Evolutionary conservation across 2,329 filamentous ascomycete species (phyloP).

Genomic region (Sporothrix schenckii): DNA sequence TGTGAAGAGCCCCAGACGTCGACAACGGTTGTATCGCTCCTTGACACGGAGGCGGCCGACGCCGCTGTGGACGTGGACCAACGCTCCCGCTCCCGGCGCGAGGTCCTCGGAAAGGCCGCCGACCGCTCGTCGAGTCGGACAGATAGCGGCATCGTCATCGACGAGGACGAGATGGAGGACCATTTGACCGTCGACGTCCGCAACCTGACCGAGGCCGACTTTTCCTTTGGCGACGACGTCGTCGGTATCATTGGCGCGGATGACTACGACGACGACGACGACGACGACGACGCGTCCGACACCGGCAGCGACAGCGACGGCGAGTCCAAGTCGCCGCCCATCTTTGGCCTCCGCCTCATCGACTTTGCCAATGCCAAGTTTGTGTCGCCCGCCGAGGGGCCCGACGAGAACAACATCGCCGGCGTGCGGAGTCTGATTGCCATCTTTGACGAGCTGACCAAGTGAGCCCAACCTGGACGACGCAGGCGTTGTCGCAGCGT

Average conservation of each 20-base stretch:
- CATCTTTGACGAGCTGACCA: conserved; percentile 69
- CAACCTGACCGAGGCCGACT: neutral
- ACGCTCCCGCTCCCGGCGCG: conserved; percentile 30
- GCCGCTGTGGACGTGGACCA: conserved; percentile 30
- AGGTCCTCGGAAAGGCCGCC: conserved; percentile 36
- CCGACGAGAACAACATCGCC: conserved; percentile 78
- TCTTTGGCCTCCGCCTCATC: conserved; percentile 84
- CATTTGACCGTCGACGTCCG: conserved; percentile 38
- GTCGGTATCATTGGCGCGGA: conserved; percentile 40
- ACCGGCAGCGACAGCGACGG: conserved; percentile 56
- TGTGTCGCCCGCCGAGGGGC: conserved; percentile 78
- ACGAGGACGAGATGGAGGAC: conserved; percentile 46
- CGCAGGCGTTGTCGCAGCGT: conserved; percentile 1
- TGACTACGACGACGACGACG: conserved; percentile 48
- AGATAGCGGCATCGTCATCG: conserved; percentile 60
- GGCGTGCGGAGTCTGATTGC: conserved; percentile 72
- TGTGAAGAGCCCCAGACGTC: conserved; percentile 15
- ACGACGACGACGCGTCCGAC: conserved; percentile 37
- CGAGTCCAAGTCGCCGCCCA: conserved; percentile 61
- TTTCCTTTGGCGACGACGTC: conserved; percentile 14
- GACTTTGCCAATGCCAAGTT: conserved; percentile 94
- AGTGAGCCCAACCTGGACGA: conserved; percentile 35
- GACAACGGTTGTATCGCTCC: neutral
- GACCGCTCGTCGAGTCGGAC: conserved; percentile 50
- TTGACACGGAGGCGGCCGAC: neutral